Evolutionary conservation across 1,284 basidiomycete species (phyloP).

Genomic region (Fomitopsis palustris): DNA sequence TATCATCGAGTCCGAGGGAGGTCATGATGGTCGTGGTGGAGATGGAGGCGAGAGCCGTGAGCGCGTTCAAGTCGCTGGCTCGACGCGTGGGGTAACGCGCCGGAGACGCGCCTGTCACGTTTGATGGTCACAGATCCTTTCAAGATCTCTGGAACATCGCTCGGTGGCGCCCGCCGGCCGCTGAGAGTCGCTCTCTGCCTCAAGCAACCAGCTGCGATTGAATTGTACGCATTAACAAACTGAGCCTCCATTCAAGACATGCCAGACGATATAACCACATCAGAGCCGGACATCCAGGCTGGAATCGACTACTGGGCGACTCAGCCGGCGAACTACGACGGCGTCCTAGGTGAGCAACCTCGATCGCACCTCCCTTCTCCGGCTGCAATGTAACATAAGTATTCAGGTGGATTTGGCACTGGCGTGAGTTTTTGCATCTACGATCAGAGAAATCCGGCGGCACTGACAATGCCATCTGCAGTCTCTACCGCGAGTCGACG

Average conservation of each 20-base stretch:
- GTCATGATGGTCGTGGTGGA: constrained; percentile 29
- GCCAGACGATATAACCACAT: constrained; percentile 16
- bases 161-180: background rate
- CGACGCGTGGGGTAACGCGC: constrained; percentile 4
- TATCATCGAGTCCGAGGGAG: constrained; percentile 28
- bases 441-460: background rate
- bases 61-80: constrained; percentile 7
- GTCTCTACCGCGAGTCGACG: constrained; percentile 86
- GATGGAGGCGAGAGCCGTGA: too few species aligned
- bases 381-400: constrained; percentile 17
- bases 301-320: constrained; percentile 77
- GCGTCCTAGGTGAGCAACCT: constrained; percentile 51
- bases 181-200: background rate
- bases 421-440: constrained; percentile 45
- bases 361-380: background rate
- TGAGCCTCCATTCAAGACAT: background rate
- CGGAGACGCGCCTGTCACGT: constrained; percentile 11
- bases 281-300: constrained; percentile 49
- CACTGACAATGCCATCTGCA: constrained; percentile 30
- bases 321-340: constrained; percentile 72
- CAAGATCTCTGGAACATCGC: background rate
- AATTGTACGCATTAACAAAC: too few species aligned
- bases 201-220: too few species aligned
- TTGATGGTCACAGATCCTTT: background rate
- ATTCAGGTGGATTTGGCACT: constrained; percentile 64